Base-by-base conservation (phyloP, 2,329 filamentous ascomycete genomes). In the Beauveria caledonica region DNA sequence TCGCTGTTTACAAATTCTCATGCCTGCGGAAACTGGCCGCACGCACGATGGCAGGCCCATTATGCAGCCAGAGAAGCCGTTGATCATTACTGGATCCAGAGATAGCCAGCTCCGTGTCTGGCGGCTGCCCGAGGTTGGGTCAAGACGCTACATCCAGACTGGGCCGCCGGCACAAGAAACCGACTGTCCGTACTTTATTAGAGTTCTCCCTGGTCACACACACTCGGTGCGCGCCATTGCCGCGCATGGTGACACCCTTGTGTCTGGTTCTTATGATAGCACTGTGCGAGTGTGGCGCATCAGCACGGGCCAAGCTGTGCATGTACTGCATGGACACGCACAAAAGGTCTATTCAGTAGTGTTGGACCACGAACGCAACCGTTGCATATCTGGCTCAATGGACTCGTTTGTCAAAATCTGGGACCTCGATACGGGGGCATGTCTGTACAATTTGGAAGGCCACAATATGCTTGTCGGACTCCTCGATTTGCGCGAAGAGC, bases 331-430 rank as follows among this genome's bases (percentile, higher is more conserved):
- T 63, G 94, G 94, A 1, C 94, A 99, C 71, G 83, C 85, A 0
- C 87, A 93, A 71, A 97, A 99, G 72, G 94, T 99, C 0, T 99
- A 99, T 72, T 97, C 92, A 63, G 94, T 99, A 9, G 94, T 99
- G 9, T 78, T 97, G 23, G 94, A 99, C 69, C 88, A 92, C 66
- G 86, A 88, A 67, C 89, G 94, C 62, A 96, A 95, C 69, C 88
- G 93, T 45, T 99, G 94, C 74, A 97, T 99, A 64, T 97, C 92
- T 64, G 94, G 94, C 13, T 96, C 92, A 7, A 99, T 99, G 94
- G 94, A 99, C 72, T 96, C 94, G 64, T 82, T 92, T 64, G 94
- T 99, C 70, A 97, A 97, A 75, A 93, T 99, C 13, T 99, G 94
- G 94, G 94, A 93, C 62, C 81, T 99, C 15, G 86, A 91, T 33